Conservation (phyloP, 345 rosid genomes). For the Citrus trifoliata region DNA sequence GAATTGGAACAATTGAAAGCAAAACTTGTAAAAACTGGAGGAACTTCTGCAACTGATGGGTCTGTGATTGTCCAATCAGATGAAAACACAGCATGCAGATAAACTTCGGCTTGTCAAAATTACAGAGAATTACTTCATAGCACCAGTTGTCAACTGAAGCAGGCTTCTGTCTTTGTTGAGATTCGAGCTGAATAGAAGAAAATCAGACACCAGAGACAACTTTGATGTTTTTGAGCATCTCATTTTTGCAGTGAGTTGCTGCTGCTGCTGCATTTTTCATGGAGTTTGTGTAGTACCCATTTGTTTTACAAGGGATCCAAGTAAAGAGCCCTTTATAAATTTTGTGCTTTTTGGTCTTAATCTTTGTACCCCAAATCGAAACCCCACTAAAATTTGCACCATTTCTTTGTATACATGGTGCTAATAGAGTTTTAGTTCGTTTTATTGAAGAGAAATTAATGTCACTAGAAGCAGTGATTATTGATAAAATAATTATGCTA, state of each 20-base stretch:
- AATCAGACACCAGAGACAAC: background rate
- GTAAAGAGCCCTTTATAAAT: slow-evolving; percentile 2
- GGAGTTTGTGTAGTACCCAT: slow-evolving; percentile 4
- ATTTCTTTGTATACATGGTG: slow-evolving; percentile 18
- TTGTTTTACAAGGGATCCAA: slow-evolving; percentile 11
- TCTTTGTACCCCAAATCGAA: background rate
- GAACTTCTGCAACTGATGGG: slow-evolving; percentile 14
- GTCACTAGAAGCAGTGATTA: background rate
- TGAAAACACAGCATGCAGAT: slow-evolving; percentile 23
- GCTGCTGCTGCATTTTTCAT: slow-evolving; percentile 9
- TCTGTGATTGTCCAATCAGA: slow-evolving; percentile 12
- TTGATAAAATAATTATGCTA: background rate
- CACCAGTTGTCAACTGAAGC: background rate
- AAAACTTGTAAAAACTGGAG: slow-evolving; percentile 33
- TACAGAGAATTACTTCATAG: background rate
- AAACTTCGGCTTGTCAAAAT: background rate
- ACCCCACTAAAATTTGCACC: slow-evolving; percentile 1
- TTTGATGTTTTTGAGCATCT: background rate
- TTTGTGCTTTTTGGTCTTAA: slow-evolving; percentile 11
- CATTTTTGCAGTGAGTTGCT: background rate
- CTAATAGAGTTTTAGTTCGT: slow-evolving; percentile 3
- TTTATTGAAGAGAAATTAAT: background rate
- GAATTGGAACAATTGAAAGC: slow-evolving; percentile 48
- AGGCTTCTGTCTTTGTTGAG: background rate
- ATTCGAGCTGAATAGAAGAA: background rate